A percentile compares a stretch with the other conserved stretches of the same genome.
phyloP scores from a whole-genome alignment of 495 filamentous ascomycete genomes.

The Copromyces sp. region DNA sequence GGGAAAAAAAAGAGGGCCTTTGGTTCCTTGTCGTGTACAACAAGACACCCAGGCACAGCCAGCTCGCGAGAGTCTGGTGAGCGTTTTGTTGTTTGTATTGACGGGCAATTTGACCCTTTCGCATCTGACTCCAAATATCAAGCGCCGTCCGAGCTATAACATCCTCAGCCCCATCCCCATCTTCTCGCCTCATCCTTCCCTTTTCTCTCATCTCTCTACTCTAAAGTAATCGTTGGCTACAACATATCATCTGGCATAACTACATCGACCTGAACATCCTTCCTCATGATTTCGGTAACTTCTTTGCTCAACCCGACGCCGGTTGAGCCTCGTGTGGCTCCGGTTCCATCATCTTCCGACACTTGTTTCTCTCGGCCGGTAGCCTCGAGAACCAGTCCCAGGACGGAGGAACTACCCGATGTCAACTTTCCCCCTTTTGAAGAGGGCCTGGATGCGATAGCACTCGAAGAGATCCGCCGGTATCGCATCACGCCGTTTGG shows the following conservation, averaged over 20 bases:
- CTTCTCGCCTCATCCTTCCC: constrained; percentile 12
- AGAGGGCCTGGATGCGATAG: constrained; percentile 38
- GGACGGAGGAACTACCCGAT: constrained; percentile 39
- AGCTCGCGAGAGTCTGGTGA: constrained; percentile 11
- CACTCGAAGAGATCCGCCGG: constrained; percentile 43
- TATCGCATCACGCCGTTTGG: constrained; percentile 61
- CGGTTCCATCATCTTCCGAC: constrained; percentile 9
- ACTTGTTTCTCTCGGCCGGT: constrained; percentile 14
- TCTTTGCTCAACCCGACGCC: constrained; percentile 49
- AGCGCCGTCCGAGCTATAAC: constrained; percentile 27
- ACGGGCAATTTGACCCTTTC: constrained; percentile 12
- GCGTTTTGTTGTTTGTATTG: constrained; percentile 22
- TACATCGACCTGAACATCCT: not conserved
- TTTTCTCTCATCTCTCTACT: constrained; percentile 16
- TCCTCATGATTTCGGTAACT: constrained; percentile 44
- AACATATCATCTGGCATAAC: not conserved
- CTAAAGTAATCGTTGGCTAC: constrained; percentile 8
- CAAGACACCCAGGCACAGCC: constrained; percentile 3
- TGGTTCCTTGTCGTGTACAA: constrained; percentile 25
- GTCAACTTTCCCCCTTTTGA: constrained; percentile 63
- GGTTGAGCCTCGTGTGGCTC: constrained; percentile 27
- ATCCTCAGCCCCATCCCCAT: constrained; percentile 6
- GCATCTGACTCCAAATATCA: constrained; percentile 17
- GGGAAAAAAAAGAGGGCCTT: constrained; percentile 28
- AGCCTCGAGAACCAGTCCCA: constrained; percentile 19